Evolutionary conservation across 148 eudicot species (phyloP), one percentile per base, ranked within the genome.

Genomic region (Camellia japonica): DNA sequence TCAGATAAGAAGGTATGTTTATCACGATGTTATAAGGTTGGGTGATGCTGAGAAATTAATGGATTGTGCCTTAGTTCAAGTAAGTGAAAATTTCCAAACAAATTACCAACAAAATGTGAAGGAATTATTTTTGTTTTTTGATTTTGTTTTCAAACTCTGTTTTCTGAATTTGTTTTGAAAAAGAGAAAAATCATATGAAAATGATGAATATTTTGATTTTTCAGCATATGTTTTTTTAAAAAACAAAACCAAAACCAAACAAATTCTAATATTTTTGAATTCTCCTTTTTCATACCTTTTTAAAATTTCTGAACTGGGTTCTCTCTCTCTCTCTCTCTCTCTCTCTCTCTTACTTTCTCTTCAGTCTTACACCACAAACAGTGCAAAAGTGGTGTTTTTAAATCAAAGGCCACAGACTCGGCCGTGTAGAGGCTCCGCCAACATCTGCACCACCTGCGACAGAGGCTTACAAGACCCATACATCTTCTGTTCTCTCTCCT

Each of bases 1-100:
- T 65, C 88, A 91, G 93, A 85, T 91, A 75, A 87, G 93, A 20
- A 86, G 90, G 79, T 89, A 91, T 80, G 85, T 91, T 19, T 87
- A 89, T 49, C 85, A 86, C 49, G 89, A 89, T 82, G 93, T 91
- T 44, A 60, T 91, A 11, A 87, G 89, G 80, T 52, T 89, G 7
- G 71, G 44, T 7, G 91, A 91, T 86, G 93, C 91, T 55, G 81
- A 84, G 69, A 89, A 89, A 66, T 70, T 91, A 69, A 84, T 91
- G 73, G 85, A 91, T 63, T 91, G 93, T 76, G 67, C 78, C 55
- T 56, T 41, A 62, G 89, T 91, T 77, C 93, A 91, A 81, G 93
- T 91, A 79, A 84, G 88, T 69, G 52, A 8, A 68, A 68, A 12
- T 12, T 74, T 60, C 0, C 49, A 7, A 49, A 49, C 6, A 49